Evolutionary conservation across 192 early-diverging fungal species (phyloP), one percentile per base, ranked within the genome.

Genomic region (Spizellomyces sp.): DNA sequence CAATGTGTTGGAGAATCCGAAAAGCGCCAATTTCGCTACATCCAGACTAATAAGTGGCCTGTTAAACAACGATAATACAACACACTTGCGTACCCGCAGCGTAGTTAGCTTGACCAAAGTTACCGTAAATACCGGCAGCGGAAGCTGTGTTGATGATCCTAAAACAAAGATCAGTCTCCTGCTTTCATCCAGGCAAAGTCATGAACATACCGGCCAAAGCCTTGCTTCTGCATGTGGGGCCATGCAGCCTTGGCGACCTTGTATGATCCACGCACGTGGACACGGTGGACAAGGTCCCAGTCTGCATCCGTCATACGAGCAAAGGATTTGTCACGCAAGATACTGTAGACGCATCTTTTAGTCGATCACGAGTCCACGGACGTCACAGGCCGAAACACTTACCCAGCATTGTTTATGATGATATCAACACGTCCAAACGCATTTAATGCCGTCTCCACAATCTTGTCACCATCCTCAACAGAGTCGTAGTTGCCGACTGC

Each of bases 41-140:
- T 56, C n/a, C 27, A 0, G 3, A 3, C 27, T 36, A 3, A 3
- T 36, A 2, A 36, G 17, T 9, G 21, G 44, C 9, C 1, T 17
- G 1, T 3, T 36, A 15, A 50, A 36, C 15, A 10, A 69, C 27
- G 27, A 36, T 36, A 36, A 2, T 0, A 36, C 27, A 27, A 55
- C 50, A 73, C 64, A 63, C 76, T 73, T 73, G 27, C 27, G 3
- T 36, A 90, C 88, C 90, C 62, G 91, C 80, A 62, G 86, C 81
- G 76, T 95, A 95, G 84, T 95, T 95, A 45, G 90, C 88, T 77
- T 93, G 89, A 55, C 98, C 98, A 87, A 97, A 98, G 88, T 98
- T 99, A 65, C 98, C 98, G 78, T 99, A 99, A 64, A 99, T 90
- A 66, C 98, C 98, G 56, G 98, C 95, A 57, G 96, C 96, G 57